A percentile compares a stretch with the other conserved stretches of the same genome.
Evolutionary conservation across 2,329 filamentous ascomycete genomes (phyloP).

Genomic region (Sarocladium strictum): DNA sequence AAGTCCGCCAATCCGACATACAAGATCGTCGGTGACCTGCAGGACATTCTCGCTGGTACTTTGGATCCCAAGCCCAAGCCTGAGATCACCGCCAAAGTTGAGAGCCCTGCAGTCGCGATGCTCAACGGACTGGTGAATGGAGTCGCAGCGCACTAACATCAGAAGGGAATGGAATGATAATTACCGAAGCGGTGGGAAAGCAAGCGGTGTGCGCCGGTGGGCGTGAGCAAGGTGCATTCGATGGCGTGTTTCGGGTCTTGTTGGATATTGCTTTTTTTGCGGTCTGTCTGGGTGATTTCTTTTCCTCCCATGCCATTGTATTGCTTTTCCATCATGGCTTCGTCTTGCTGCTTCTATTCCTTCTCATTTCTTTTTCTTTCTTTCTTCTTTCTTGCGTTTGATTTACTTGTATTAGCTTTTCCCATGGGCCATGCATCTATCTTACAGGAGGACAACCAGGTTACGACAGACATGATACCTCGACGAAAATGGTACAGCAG

Average conservation of each 20-base stretch:
- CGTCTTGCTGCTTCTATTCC: not conserved
- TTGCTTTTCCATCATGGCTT: not conserved
- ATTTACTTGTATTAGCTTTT: too few relatives aligned
- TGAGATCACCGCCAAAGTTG: not conserved
- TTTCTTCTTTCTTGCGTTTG: too few relatives aligned
- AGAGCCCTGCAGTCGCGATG: not conserved
- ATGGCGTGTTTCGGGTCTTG: not conserved
- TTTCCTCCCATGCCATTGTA: not conserved
- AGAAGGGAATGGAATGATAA: not conserved
- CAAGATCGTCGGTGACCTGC: constrained; percentile 32
- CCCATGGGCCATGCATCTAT: too few relatives aligned
- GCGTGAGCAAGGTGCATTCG: not conserved
- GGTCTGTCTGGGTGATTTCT: not conserved
- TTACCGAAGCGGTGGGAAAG: not conserved
- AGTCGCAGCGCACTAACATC: not conserved
- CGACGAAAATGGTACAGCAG: too few relatives aligned
- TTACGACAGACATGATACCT: not conserved
- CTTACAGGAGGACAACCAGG: not conserved
- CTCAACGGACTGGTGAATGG: not conserved
- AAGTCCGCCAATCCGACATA: constrained; percentile 37
- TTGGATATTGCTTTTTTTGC: not conserved
- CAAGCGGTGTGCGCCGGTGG: not conserved
- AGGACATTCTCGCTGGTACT: constrained; percentile 19
- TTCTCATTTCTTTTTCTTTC: not conserved
- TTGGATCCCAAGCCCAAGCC: not conserved